These are phyloP conservation scores for Limnomonas spitsbergensis DNA, from an alignment of 139 green algal genomes.

Conservation along the genomic window DNA sequence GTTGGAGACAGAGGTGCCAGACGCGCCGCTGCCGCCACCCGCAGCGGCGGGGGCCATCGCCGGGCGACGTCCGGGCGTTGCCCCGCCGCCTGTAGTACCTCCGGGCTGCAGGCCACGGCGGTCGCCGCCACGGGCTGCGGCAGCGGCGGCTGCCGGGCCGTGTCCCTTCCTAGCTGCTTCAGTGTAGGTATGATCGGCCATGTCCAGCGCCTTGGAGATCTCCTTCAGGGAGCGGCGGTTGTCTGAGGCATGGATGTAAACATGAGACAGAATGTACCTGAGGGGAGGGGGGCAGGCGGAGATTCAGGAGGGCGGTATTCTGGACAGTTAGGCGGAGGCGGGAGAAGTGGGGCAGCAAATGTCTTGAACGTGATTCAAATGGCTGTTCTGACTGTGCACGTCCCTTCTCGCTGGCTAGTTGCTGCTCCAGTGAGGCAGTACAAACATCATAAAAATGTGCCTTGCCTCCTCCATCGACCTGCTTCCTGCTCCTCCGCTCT, in stretches of 20 bases:
- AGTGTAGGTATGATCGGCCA: constrained; percentile 9
- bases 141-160: background rate
- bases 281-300: background rate
- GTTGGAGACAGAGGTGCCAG: background rate
- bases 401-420: background rate
- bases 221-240: constrained; percentile 5
- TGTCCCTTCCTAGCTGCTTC: background rate
- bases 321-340: background rate
- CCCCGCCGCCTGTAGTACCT: background rate
- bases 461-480: too few relatives aligned
- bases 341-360: background rate
- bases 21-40: background rate
- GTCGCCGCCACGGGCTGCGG: background rate
- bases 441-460: too few relatives aligned
- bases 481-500: too few relatives aligned
- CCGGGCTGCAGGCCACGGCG: background rate
- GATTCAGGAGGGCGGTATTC: background rate
- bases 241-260: constrained; percentile 1
- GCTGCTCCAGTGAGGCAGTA: too few relatives aligned
- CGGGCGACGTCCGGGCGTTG: background rate
- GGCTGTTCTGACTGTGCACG: background rate
- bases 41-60: background rate
- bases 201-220: background rate
- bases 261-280: constrained; percentile 7
- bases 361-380: background rate